Conservation (phyloP, 306 rosid species). For the Sindora glabra region DNA sequence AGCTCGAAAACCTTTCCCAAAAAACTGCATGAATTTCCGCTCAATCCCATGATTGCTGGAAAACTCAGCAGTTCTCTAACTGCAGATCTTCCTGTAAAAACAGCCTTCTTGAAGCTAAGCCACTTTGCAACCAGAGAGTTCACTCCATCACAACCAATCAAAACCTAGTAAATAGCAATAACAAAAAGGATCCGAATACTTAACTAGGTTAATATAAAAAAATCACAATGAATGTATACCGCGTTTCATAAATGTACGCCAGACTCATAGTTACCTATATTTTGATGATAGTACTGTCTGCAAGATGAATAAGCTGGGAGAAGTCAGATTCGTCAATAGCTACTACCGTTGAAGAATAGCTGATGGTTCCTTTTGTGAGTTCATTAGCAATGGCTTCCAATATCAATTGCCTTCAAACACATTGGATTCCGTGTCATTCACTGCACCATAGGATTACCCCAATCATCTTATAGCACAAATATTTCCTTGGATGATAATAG, state of each 20-base stretch:
- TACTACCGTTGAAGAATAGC: constrained; percentile 63
- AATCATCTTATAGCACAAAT: background rate
- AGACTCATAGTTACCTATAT: constrained; percentile 35
- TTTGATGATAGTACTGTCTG: constrained; percentile 50
- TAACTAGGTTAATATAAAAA: background rate
- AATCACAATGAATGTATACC: background rate
- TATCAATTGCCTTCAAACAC: constrained; percentile 42
- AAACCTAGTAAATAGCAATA: constrained; percentile 32
- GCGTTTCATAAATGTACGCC: background rate
- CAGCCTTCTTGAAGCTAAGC: constrained; percentile 50
- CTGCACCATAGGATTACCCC: background rate
- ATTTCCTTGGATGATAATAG: no score
- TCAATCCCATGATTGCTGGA: constrained; percentile 27
- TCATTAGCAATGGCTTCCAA: constrained; percentile 60
- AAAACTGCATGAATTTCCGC: constrained; percentile 27
- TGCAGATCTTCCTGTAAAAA: constrained; percentile 41
- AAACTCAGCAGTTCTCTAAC: constrained; percentile 37
- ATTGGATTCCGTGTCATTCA: constrained; percentile 35
- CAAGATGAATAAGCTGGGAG: constrained; percentile 55
- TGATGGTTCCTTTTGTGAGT: constrained; percentile 60
- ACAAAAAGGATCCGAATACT: background rate
- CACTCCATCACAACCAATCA: constrained; percentile 85
- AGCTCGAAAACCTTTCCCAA: constrained; percentile 50
- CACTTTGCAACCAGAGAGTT: constrained; percentile 69
- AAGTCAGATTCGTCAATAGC: constrained; percentile 53